phyloP scores from a whole-genome alignment of 371 early-diverging fungal species.

The Mucor saturninus region DNA sequence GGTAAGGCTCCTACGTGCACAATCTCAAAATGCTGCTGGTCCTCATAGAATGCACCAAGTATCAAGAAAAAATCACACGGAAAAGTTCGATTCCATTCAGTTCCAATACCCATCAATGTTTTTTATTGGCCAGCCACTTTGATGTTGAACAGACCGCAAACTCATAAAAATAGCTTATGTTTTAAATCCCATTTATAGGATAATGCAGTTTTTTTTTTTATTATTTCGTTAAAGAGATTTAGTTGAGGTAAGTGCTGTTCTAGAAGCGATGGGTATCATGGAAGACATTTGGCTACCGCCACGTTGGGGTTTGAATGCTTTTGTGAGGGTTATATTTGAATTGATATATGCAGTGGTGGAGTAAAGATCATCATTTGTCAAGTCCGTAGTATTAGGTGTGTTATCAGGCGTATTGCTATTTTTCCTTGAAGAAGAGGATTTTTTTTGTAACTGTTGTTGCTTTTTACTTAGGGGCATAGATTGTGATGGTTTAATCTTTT shows the following conservation, averaged over 20 bases:
- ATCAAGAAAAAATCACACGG: no score
- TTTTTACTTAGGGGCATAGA: constrained; percentile 30
- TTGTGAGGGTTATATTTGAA: constrained; percentile 22
- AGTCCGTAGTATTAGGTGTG: no score
- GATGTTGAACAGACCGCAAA: no score
- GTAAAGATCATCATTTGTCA: constrained; percentile 14
- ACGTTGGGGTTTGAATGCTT: constrained; percentile 25
- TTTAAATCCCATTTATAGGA: background rate
- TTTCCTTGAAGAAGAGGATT: constrained; percentile 5
- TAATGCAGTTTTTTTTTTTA: background rate
- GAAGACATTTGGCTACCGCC: constrained; percentile 16
- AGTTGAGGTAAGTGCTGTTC: constrained; percentile 9
- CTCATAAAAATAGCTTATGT: no score
- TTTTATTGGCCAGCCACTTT: no score
- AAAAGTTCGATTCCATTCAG: no score
- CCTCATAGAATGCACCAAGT: no score
- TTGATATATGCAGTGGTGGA: constrained; percentile 22
- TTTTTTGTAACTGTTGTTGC: constrained; percentile 9
- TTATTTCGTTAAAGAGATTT: constrained; percentile 16
- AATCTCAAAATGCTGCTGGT: no score
- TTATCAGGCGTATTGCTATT: background rate
- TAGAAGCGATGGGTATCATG: constrained; percentile 28
- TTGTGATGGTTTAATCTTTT: constrained; percentile 25
- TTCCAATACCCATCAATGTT: no score
- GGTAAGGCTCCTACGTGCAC: no score